A percentile compares a stretch with the other conserved stretches of the same genome.
Evolutionary conservation across 2,329 filamentous ascomycete species (phyloP).

Genomic region (Claviceps cyperi): DNA sequence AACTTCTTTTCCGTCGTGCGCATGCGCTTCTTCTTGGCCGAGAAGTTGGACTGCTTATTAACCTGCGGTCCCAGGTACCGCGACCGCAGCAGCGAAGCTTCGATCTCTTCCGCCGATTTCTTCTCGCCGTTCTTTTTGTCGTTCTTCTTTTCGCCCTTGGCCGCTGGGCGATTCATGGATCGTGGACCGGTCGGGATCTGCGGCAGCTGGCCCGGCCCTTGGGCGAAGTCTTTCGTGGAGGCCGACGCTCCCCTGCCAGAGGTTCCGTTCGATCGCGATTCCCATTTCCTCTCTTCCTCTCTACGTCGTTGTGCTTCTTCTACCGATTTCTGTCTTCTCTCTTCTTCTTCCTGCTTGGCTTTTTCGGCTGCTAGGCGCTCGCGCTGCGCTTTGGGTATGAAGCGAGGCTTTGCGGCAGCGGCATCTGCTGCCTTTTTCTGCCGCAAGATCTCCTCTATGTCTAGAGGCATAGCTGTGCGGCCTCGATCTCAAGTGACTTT

Average conservation of each 20-base stretch:
- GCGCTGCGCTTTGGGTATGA: slow-evolving; percentile 69
- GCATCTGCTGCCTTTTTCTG: slow-evolving; percentile 80
- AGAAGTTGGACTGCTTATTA: slow-evolving; percentile 72
- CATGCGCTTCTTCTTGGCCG: slow-evolving; percentile 88
- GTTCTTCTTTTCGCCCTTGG: slow-evolving; percentile 23
- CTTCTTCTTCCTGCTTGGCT: slow-evolving; percentile 52
- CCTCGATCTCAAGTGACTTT: too few relatives aligned
- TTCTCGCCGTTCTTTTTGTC: slow-evolving; percentile 21
- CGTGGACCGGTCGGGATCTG: slow-evolving; percentile 56
- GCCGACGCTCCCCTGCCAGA: slow-evolving; percentile 5
- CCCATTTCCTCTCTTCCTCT: slow-evolving; percentile 41
- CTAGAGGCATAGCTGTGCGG: slow-evolving; percentile 34
- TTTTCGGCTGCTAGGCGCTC: slow-evolving; percentile 71
- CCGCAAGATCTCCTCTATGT: slow-evolving; percentile 71
- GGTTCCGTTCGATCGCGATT: slow-evolving; percentile 13
- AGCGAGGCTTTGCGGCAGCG: slow-evolving; percentile 75
- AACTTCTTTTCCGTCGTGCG: slow-evolving; percentile 93
- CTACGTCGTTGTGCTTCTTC: slow-evolving; percentile 55
- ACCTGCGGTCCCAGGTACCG: slow-evolving; percentile 86
- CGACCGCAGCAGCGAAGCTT: slow-evolving; percentile 60
- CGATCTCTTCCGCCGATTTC: slow-evolving; percentile 44
- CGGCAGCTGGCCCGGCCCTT: slow-evolving; percentile 9
- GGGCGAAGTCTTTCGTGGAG: slow-evolving; percentile 12
- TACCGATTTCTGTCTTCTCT: slow-evolving; percentile 33
- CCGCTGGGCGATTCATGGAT: slow-evolving; percentile 37